phyloP scores from a whole-genome alignment of 345 rosid species.

The Citrus sp. region DNA sequence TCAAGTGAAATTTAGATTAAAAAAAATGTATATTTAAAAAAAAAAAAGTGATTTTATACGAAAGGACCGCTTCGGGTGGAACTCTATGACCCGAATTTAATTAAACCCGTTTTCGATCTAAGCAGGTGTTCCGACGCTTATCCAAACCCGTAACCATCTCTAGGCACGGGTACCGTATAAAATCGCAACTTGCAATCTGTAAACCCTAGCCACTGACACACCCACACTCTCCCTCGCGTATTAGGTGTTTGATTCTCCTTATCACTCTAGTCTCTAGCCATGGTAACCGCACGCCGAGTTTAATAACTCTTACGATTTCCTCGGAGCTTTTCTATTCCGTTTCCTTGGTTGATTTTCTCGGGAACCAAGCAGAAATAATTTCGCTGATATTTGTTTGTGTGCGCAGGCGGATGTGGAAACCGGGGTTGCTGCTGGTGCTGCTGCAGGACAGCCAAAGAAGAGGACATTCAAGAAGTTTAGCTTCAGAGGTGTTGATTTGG shows the following conservation, averaged over 20 bases:
- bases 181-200: not conserved
- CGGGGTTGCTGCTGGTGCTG: slow-evolving; percentile 43
- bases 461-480: slow-evolving; percentile 79
- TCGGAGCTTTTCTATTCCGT: not conserved
- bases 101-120: not conserved
- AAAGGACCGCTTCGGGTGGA: not conserved
- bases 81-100: not conserved
- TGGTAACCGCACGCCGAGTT: slow-evolving; percentile 7
- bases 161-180: not conserved
- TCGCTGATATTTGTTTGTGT: not conserved
- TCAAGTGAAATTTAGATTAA: rapidly evolving
- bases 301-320: not conserved
- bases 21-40: too few relatives aligned
- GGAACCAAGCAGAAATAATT: not conserved
- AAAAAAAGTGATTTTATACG: too few relatives aligned
- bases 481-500: slow-evolving; percentile 74
- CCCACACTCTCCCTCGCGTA: not conserved
- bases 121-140: not conserved
- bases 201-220: slow-evolving; percentile 14
- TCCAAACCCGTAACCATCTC: not conserved
- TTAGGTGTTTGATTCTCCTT: not conserved
- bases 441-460: slow-evolving; percentile 50
- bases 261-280: slow-evolving; percentile 1
- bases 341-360: not conserved
- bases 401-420: slow-evolving; percentile 43